Evolutionary conservation across 2,329 filamentous ascomycete genomes (phyloP).

Genomic region (Aspergillus ustus): DNA sequence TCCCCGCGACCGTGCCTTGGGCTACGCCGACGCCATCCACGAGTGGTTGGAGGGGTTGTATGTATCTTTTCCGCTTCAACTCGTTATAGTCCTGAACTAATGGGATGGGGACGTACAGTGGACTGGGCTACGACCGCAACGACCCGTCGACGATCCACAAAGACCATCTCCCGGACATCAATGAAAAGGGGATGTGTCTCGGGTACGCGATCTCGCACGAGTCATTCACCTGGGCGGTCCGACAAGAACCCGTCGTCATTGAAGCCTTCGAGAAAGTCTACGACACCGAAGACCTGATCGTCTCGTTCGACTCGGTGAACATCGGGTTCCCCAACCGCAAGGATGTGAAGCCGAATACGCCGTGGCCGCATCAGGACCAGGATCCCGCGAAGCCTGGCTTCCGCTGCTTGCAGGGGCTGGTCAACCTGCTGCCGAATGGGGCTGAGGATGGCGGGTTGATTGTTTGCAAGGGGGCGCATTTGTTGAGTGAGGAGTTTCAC

Average conservation of each 20-base stretch:
- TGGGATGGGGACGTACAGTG: constrained; percentile 18
- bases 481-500: constrained; percentile 38
- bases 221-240: constrained; percentile 54
- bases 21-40: constrained; percentile 33
- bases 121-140: constrained; percentile 42
- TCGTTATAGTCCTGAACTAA: neutral
- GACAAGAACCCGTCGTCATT: constrained; percentile 53
- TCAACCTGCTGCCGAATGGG: constrained; percentile 48
- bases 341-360: constrained; percentile 36
- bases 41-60: constrained; percentile 31
- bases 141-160: constrained; percentile 40
- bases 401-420: constrained; percentile 55
- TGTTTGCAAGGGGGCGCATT: constrained; percentile 39
- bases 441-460: constrained; percentile 46
- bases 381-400: constrained; percentile 52
- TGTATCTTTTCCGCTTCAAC: neutral
- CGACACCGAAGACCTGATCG: constrained; percentile 52
- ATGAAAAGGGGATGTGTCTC: constrained; percentile 56
- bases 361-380: constrained; percentile 55
- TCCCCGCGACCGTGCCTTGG: constrained; percentile 44
- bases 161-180: constrained; percentile 45
- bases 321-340: constrained; percentile 47
- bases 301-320: constrained; percentile 56
- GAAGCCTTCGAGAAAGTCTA: constrained; percentile 54
- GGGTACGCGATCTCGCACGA: constrained; percentile 55